phyloP scores from a whole-genome alignment of 352 stramenopile species.

The Pythium myriotylum region DNA sequence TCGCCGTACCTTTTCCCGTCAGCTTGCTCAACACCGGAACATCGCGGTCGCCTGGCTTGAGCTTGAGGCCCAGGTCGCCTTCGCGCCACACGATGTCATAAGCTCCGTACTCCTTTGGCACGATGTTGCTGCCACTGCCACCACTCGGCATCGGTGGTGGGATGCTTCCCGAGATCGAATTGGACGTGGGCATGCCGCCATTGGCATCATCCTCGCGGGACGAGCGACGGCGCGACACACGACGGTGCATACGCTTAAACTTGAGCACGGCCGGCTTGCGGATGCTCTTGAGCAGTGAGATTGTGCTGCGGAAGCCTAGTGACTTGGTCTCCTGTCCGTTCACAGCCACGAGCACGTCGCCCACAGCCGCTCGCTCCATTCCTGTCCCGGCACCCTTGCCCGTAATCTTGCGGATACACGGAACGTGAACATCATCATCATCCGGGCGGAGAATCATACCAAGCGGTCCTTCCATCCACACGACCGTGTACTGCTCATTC shows the following conservation, averaged over 20 bases:
- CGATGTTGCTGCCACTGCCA: conserved; percentile 1
- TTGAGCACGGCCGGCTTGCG: conserved; percentile 86
- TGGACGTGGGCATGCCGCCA: conserved; percentile 3
- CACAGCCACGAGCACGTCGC: conserved; percentile 81
- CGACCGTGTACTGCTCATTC: conserved; percentile 86
- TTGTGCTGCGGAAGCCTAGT: conserved; percentile 82
- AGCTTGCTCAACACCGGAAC: conserved; percentile 83
- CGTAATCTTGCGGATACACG: conserved; percentile 88
- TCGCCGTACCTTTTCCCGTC: conserved; percentile 82
- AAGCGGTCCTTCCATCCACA: conserved; percentile 83
- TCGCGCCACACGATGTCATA: conserved; percentile 91
- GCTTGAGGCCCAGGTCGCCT: conserved; percentile 82
- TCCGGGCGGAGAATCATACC: conserved; percentile 88
- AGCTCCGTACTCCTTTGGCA: conserved; percentile 51
- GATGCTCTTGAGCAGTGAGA: conserved; percentile 85
- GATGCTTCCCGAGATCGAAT: conserved; percentile 19
- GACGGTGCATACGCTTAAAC: conserved; percentile 86
- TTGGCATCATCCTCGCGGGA: conserved; percentile 43
- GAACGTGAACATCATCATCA: conserved; percentile 86
- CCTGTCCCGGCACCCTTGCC: conserved; percentile 82
- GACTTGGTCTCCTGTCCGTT: conserved; percentile 87
- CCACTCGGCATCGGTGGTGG: conserved; percentile 8
- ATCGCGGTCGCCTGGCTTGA: conserved; percentile 79
- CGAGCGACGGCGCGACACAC: conserved; percentile 69
- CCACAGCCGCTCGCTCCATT: conserved; percentile 80